Percentiles rank a stretch among this genome's conserved stretches.
phyloP scores from a whole-genome alignment of 2,329 filamentous ascomycete species.

The Coniochaeta prunicola region DNA sequence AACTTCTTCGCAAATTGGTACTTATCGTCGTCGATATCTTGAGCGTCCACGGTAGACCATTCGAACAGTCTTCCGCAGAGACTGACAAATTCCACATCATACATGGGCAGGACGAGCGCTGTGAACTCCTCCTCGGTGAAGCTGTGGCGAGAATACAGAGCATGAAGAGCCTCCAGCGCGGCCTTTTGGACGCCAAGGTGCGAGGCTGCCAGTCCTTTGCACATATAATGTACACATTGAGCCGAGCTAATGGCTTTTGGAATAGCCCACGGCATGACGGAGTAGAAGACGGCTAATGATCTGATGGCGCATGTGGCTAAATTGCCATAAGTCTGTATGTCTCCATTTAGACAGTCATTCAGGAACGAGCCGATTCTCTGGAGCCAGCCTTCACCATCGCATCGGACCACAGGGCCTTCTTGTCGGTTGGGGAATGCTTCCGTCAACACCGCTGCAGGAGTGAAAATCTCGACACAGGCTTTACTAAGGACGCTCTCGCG shows the following conservation, averaged over 20 bases:
- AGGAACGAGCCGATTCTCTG: constrained; percentile 69
- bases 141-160: constrained; percentile 68
- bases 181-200: constrained; percentile 72
- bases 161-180: constrained; percentile 75
- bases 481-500: constrained; percentile 80
- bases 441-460: constrained; percentile 65
- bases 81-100: constrained; percentile 61
- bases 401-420: constrained; percentile 60
- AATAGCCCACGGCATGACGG: constrained; percentile 80
- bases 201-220: constrained; percentile 60
- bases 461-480: constrained; percentile 90
- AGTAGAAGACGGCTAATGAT: constrained; percentile 68
- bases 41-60: constrained; percentile 71
- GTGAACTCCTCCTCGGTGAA: constrained; percentile 73
- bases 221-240: constrained; percentile 62
- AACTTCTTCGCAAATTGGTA: constrained; percentile 92
- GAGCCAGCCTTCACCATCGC: constrained; percentile 81
- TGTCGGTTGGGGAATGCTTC: constrained; percentile 72
- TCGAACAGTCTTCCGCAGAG: constrained; percentile 69
- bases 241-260: constrained; percentile 71
- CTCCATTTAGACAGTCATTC: constrained; percentile 61
- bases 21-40: constrained; percentile 83
- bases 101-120: constrained; percentile 72
- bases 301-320: constrained; percentile 67
- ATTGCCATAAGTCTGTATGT: constrained; percentile 57